Percentiles rank a stretch among this genome's conserved stretches.
Evolutionary conservation across 257 asterid species (phyloP).

Genomic region (Euphrasia confusa): DNA sequence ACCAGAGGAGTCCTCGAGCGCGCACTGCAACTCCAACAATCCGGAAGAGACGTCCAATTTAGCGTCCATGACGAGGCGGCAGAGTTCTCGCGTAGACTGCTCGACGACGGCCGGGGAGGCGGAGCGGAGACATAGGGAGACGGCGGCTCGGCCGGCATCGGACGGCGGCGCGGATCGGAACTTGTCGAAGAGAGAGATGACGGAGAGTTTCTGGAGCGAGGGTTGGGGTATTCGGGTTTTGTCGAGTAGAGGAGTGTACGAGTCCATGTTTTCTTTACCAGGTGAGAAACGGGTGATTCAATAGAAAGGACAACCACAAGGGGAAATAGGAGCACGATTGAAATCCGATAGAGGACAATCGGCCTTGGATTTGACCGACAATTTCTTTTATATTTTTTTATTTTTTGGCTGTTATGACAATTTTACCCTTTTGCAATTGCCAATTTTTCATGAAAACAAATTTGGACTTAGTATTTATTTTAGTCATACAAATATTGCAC

Average conservation of each 20-base stretch:
- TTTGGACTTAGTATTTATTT: too few relatives aligned
- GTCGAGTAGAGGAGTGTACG: conserved; percentile 53
- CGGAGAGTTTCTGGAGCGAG: conserved; percentile 78
- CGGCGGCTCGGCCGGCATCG: conserved; percentile 55
- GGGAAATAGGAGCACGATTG: too few relatives aligned
- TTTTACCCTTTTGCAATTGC: too few relatives aligned
- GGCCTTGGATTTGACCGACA: too few relatives aligned
- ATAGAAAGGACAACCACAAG: too few relatives aligned
- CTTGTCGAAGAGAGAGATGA: conserved; percentile 66
- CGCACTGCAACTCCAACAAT: conserved; percentile 79
- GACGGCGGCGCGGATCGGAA: conserved; percentile 68
- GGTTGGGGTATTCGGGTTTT: conserved; percentile 79
- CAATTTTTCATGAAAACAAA: too few relatives aligned
- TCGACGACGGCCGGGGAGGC: conserved; percentile 69
- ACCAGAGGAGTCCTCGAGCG: conserved; percentile 61
- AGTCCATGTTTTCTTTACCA: conserved; percentile 32
- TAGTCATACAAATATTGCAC: too few relatives aligned
- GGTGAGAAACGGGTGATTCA: too few relatives aligned
- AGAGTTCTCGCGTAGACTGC: conserved; percentile 71
- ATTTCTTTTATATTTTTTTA: too few relatives aligned
- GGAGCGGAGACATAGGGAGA: conserved; percentile 72
- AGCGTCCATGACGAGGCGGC: conserved; percentile 80
- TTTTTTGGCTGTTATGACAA: too few relatives aligned
- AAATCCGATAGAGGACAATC: too few relatives aligned
- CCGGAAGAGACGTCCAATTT: conserved; percentile 59